Percentiles rank a stretch among this genome's conserved stretches.
Evolutionary conservation across 192 early-diverging fungal genomes (phyloP).

Genomic region (Fimicolochytrium jonesii): DNA sequence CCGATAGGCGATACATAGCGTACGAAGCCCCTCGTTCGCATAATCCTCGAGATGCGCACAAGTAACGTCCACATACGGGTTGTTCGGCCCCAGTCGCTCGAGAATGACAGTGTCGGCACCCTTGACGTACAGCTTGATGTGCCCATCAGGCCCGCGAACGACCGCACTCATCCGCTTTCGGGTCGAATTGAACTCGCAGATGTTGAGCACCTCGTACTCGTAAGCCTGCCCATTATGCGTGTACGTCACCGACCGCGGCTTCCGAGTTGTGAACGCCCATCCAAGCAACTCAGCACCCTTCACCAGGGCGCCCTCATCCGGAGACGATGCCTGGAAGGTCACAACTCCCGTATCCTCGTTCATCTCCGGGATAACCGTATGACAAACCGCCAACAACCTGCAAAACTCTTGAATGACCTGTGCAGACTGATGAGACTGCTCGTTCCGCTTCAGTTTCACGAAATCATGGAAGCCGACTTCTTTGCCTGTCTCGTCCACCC

Average conservation of each 20-base stretch:
- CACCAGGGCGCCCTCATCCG: conserved; percentile 93
- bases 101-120: conserved; percentile 97
- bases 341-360: conserved; percentile 64
- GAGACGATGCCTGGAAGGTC: conserved; percentile 92
- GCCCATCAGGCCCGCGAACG: conserved; percentile 79
- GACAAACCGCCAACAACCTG: conserved; percentile 85
- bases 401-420: conserved; percentile 84
- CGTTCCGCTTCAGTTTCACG: conserved; percentile 35
- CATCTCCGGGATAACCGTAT: conserved; percentile 95
- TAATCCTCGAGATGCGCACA: conserved; percentile 83
- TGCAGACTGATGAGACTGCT: conserved; percentile 49
- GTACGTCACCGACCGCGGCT: conserved; percentile 49
- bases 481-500: conserved; percentile 61
- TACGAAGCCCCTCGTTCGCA: conserved; percentile 92
- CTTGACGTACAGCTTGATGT: conserved; percentile 87
- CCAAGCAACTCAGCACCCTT: conserved; percentile 61
- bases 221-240: conserved; percentile 38
- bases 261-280: conserved; percentile 50
- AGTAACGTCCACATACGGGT: conserved; percentile 71
- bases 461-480: conserved; percentile 56
- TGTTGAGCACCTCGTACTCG: conserved; percentile 90
- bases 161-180: conserved; percentile 97
- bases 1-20: conserved; percentile 92
- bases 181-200: conserved; percentile 99
- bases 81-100: conserved; percentile 73